These are phyloP conservation scores for Penicillium riverlandense DNA, from an alignment of 495 filamentous ascomycete genomes.

Conservation along the genomic window DNA sequence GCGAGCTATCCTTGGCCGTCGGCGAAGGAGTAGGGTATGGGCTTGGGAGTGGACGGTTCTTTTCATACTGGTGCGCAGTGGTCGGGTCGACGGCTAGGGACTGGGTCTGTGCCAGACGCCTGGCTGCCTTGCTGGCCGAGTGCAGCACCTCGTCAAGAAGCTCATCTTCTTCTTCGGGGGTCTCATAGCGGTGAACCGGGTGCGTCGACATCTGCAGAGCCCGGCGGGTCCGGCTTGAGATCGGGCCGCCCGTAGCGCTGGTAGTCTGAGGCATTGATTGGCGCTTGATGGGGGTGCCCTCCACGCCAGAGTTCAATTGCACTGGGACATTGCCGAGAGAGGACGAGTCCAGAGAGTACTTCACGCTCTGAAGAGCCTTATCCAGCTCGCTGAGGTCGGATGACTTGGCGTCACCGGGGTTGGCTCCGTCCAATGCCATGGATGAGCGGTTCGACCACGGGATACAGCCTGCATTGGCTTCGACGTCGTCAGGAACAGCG, in stretches of 20 bases:
- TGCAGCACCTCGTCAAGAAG: constrained; percentile 76
- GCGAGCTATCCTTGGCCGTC: constrained; percentile 67
- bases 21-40: constrained; percentile 90
- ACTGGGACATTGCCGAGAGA: constrained; percentile 42
- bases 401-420: constrained; percentile 42
- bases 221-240: constrained; percentile 78
- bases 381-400: constrained; percentile 59
- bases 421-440: constrained; percentile 64
- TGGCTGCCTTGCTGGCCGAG: constrained; percentile 51
- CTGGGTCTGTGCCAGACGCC: constrained; percentile 43
- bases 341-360: constrained; percentile 53
- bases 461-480: constrained; percentile 83
- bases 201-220: constrained; percentile 70
- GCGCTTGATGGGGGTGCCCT: constrained; percentile 50
- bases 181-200: constrained; percentile 76
- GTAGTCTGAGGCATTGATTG: constrained; percentile 68
- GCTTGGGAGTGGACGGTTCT: constrained; percentile 47
- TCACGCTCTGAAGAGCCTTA: constrained; percentile 65
- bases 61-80: constrained; percentile 45
- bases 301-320: constrained; percentile 36
- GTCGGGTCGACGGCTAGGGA: constrained; percentile 31
- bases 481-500: constrained; percentile 73
- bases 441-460: constrained; percentile 86
- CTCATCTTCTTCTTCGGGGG: constrained; percentile 94
- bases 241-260: constrained; percentile 48